Evolutionary conservation across 495 filamentous ascomycete genomes (phyloP), one percentile per base, ranked within the genome.

Genomic region (Neurospora sp.): DNA sequence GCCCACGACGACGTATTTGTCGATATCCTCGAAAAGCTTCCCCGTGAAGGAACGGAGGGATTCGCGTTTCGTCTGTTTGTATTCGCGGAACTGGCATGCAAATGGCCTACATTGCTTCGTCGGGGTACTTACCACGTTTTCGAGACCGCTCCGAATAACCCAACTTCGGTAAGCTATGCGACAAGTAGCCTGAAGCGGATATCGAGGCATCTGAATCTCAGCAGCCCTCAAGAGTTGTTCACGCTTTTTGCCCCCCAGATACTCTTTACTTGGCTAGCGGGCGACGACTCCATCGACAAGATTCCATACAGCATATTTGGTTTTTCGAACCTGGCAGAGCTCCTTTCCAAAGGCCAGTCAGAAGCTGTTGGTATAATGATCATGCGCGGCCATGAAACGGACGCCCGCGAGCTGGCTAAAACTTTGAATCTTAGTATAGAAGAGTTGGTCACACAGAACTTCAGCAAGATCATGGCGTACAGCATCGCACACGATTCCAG

Each of bases 71-170:
- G 96, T 17, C 82, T 98, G 8, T 89, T 92, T 76, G 88, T 92
- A 37, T 84, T 97, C 12, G 86, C 89, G 5, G 87, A 87, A 73
- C 82, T 99, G 45, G 95, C 91, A 59, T 91, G 93, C 38, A 79
- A 81, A 74, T 97, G 92, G 94, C 89, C 90, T 72, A 96, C 92
- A 7, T 85, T 95, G 70, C 83, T 94, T 68, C 91, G 93, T 69
- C 90, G 90, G 73, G 91, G 91, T 74, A 91, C 97, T 22, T 98
- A 97, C 79, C 90, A 94, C 79, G 93, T 97, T 31, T 96, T 97
- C 75, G 96, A 98, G 79, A 93, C 89, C 0, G 90, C 96, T 1
- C 93, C 90, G 7, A 87, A 87, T 48, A 86, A 95, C 2, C 83
- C 87, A 17, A 78, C 81, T 12, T 90, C 91, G 27, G 80, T 86